Base-by-base conservation (phyloP, 768 basidiomycete genomes). In the Pulveroboletus sp. region DNA sequence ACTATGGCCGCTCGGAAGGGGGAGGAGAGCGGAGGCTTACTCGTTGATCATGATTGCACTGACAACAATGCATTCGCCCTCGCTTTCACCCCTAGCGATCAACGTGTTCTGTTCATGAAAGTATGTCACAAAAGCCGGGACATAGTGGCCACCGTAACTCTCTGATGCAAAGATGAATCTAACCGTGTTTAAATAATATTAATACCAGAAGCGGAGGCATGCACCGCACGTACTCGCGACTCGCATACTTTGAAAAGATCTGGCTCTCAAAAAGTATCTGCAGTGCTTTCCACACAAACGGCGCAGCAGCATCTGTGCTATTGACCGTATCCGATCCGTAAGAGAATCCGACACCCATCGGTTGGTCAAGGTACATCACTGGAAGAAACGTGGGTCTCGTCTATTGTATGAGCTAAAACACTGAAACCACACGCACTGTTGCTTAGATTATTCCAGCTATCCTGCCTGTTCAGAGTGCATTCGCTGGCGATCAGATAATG, bases 291-390 rank as follows among this genome's bases (percentile, higher is more conserved):
- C 84, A 85, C 6, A 85, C 72, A 17, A 74, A 72, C 0, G 77
- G 75, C 1, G 83, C 78, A 0, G 82, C 81, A n/a, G 77, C 50
- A 31, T 75, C 59, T 1, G 69, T 74, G 38, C 57, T 71, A 52
- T 84, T 81, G 17, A 81, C 78, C 1, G 73, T 75, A 43, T 78
- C 74, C 1, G 62, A 71, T 14, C 84, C 82, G 47, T 75, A 77
- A 1, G 83, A 85, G 58, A 84, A 84, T 5, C 84, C 82, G 0
- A 81, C 76, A 0, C 81, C 81, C 31, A 85, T 79, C 5, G 83
- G 84, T 57, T 85, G 82, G 60, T 85, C 83, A 27, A 85, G 80
- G 59, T 85, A 85, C 27, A 86, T 79, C 66, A 86, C 83, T 85
- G 43, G 1, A 12, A 9, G 6, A 1, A 43, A 9, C 11, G 46